These are phyloP conservation scores for Geotrichum histeridarum DNA, from an alignment of 1,139 yeast species.

Conservation along the genomic window DNA sequence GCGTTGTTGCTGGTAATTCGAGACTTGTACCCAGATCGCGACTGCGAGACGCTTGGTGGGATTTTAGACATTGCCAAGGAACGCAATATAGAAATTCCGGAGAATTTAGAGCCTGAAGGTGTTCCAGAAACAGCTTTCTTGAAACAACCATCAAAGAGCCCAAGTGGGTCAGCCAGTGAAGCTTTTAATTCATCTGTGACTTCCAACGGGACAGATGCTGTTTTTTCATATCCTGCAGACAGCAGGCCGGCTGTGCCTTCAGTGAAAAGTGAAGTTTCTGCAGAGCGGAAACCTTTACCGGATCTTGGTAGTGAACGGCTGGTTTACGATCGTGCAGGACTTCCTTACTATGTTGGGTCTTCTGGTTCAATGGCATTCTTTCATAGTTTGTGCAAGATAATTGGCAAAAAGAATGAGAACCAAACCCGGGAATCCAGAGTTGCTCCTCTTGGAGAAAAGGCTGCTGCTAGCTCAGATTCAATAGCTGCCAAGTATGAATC, in stretches of 20 bases:
- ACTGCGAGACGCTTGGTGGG: conserved; percentile 16
- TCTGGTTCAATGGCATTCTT: conserved; percentile 22
- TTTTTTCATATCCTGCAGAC: background rate
- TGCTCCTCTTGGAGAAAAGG: background rate
- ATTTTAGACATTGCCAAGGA: conserved; percentile 9
- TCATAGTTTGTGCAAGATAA: conserved; percentile 20
- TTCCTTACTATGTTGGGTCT: conserved; percentile 20
- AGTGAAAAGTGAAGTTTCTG: background rate
- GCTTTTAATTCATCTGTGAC: background rate
- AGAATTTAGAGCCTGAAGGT: conserved; percentile 13
- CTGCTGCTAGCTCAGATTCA: background rate
- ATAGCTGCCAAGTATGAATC: background rate
- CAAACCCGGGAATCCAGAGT: background rate
- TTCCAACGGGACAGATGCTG: background rate
- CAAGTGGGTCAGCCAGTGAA: background rate
- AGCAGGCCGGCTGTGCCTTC: background rate
- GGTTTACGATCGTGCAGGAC: conserved; percentile 19
- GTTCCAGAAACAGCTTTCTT: conserved; percentile 14
- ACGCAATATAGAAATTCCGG: conserved; percentile 10
- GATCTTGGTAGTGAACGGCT: conserved; percentile 19
- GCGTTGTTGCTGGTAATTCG: conserved; percentile 13
- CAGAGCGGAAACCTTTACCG: conserved; percentile 11
- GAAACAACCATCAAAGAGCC: background rate
- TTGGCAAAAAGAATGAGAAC: conserved; percentile 15
- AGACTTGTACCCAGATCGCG: conserved; percentile 16